Conservation (phyloP, 2,329 filamentous ascomycete species). For the Xylariales sp. region DNA sequence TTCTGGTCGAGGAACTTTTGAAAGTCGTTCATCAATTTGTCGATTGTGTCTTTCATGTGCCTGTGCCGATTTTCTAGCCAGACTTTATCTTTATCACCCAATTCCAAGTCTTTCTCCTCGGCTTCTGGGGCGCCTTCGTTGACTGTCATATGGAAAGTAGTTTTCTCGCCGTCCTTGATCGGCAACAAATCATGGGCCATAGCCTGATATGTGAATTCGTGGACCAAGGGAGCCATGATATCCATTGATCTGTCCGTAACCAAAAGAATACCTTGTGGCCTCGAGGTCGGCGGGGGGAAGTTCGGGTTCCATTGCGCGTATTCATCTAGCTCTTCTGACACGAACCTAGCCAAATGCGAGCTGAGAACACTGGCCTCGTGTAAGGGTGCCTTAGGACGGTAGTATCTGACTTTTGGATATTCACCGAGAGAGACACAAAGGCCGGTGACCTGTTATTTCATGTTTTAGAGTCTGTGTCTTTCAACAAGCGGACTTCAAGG, state of each 20-base stretch:
- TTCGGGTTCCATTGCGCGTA: constrained; percentile 80
- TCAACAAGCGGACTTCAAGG: no score
- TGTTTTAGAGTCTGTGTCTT: no score
- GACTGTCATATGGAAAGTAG: constrained; percentile 75
- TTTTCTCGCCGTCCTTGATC: constrained; percentile 83
- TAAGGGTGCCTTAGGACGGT: constrained; percentile 65
- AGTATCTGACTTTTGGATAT: constrained; percentile 90
- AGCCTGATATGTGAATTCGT: constrained; percentile 97
- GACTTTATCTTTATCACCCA: constrained; percentile 84
- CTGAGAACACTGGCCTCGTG: constrained; percentile 89
- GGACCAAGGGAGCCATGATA: constrained; percentile 76
- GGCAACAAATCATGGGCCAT: constrained; percentile 94
- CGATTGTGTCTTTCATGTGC: constrained; percentile 97
- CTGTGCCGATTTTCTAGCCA: constrained; percentile 93
- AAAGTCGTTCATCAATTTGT: constrained; percentile 89
- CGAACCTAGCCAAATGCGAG: constrained; percentile 81
- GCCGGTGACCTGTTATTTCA: constrained; percentile 61
- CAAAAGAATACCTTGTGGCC: constrained; percentile 77
- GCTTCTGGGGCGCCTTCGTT: constrained; percentile 68
- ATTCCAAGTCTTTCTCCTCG: constrained; percentile 85
- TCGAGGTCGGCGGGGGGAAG: constrained; percentile 73
- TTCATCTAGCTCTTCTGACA: constrained; percentile 85
- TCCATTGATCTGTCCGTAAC: constrained; percentile 94
- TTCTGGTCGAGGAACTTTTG: constrained; percentile 87
- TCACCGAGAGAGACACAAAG: constrained; percentile 91